Evolutionary conservation across 2,329 filamentous ascomycete genomes (phyloP).

Genomic region (Aspergillus sp.): DNA sequence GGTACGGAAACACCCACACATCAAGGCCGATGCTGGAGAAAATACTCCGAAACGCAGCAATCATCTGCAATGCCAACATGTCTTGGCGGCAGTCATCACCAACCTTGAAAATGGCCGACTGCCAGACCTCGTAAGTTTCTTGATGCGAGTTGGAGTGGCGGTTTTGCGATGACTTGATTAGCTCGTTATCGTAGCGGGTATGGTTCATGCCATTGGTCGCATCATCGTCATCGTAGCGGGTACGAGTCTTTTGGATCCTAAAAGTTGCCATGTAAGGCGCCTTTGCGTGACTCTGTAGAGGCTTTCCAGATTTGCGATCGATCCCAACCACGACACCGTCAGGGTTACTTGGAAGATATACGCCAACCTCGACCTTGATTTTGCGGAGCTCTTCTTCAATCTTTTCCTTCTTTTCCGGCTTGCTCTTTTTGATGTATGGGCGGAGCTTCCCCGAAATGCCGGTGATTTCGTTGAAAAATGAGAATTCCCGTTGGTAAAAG

Average conservation of each 20-base stretch:
- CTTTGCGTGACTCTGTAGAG: conserved; percentile 96
- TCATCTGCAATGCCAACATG: conserved; percentile 95
- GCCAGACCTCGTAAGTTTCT: conserved; percentile 90
- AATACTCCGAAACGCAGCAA: conserved; percentile 94
- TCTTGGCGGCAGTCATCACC: conserved; percentile 98
- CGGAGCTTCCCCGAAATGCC: conserved; percentile 93
- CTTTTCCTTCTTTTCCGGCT: conserved; percentile 98
- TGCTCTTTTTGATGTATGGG: conserved; percentile 86
- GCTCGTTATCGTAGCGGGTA: conserved; percentile 25
- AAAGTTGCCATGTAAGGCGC: conserved; percentile 99
- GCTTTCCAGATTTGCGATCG: conserved; percentile 96
- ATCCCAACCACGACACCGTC: conserved; percentile 98
- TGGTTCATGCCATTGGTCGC: conserved; percentile 25
- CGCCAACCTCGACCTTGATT: conserved; percentile 94
- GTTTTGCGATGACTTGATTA: conserved; percentile 18
- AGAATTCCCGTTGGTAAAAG: conserved; percentile 94
- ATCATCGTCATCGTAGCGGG: conserved; percentile 32
- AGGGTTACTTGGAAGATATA: conserved; percentile 95
- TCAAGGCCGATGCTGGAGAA: conserved; percentile 94
- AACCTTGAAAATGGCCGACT: conserved; percentile 99
- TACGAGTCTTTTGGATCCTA: conserved; percentile 80
- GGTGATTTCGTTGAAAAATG: conserved; percentile 98
- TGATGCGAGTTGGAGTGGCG: conserved; percentile 21
- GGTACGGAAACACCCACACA: conserved; percentile 95
- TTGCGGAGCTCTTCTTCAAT: conserved; percentile 98